Evolutionary conservation across 257 asterid species (phyloP), one percentile per base, ranked within the genome.

Genomic region (Primulina eburnea): DNA sequence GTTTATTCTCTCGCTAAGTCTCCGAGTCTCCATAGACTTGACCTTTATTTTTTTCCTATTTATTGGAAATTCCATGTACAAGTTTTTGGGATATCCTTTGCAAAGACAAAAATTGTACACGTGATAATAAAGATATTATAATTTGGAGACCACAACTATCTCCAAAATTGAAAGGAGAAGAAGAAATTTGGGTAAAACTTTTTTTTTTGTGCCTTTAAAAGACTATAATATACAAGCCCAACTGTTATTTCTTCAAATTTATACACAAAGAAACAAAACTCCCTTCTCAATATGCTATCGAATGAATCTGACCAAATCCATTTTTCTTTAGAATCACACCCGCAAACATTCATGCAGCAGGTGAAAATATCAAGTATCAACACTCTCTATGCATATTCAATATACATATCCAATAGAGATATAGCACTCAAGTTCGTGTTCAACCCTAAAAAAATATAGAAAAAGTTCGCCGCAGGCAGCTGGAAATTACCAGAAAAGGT

Each of bases 291-390:
- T n/a, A 52, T n/a, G 52, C 38, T 63, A 56, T 68, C 71, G 7
- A 68, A 55, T 58, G n/a, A n/a, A n/a, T n/a, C n/a, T n/a, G 65
- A 57, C 80, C 60, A 75, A 58, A 71, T 75, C 59, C 62, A 20
- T 20, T 82, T 79, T 82, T 79, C 77, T 75, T 74, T 84, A 71
- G n/a, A 32, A 82, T 59, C 61, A 70, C 57, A 67, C 21, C 2
- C 40, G 62, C 28, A 52, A 76, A 62, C 8, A 24, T 74, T 43
- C 72, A 37, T 43, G 24, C 58, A 60, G 38, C 61, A 68, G 74
- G 67, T 63, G 65, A 26, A 65, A 8, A 38, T 26, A 58, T 69
- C 68, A 65, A 8, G 30, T 26, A 58, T 69, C 68, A 38, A 40
- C 20, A 71, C 64, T 67, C 47, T 59, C 69, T 69, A 64, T 61